A percentile compares a stretch with the other conserved stretches of the same genome.
phyloP scores from a whole-genome alignment of 495 filamentous ascomycete genomes.

The Xylaria grammica region DNA sequence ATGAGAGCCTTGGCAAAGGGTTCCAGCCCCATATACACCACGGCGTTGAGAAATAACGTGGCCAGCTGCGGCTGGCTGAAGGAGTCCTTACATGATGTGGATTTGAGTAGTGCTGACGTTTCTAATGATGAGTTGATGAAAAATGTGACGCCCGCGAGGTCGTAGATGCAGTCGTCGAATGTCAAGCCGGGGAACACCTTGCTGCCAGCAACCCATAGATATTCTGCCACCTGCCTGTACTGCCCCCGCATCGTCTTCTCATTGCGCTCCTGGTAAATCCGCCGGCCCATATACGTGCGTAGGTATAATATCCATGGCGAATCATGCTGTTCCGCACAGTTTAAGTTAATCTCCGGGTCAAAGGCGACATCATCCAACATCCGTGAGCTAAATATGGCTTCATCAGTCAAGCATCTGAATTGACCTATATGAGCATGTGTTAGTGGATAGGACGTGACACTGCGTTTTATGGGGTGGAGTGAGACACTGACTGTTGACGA shows the following conservation, averaged over 20 bases:
- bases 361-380: conserved; percentile 22
- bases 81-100: conserved; percentile 17
- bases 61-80: conserved; percentile 22
- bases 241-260: conserved; percentile 22
- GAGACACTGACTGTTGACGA: conserved; percentile 21
- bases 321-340: conserved; percentile 19
- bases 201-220: conserved; percentile 19
- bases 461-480: background rate
- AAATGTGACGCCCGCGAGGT: conserved; percentile 17
- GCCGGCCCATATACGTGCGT: conserved; percentile 16
- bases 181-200: conserved; percentile 20
- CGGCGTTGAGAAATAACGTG: conserved; percentile 24
- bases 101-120: conserved; percentile 17
- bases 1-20: conserved; percentile 26
- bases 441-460: background rate
- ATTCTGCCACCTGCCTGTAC: conserved; percentile 24
- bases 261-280: conserved; percentile 21
- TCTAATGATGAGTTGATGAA: conserved; percentile 25
- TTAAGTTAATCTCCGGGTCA: conserved; percentile 15
- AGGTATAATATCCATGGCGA: conserved; percentile 23
- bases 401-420: conserved; percentile 22
- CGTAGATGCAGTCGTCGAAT: conserved; percentile 19
- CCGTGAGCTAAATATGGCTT: conserved; percentile 24
- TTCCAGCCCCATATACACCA: conserved; percentile 22
- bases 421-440: conserved; percentile 13